A percentile compares a stretch with the other conserved stretches of the same genome.
Evolutionary conservation across 352 stramenopile species (phyloP).

Genomic region (Aphanomyces stellatus): DNA sequence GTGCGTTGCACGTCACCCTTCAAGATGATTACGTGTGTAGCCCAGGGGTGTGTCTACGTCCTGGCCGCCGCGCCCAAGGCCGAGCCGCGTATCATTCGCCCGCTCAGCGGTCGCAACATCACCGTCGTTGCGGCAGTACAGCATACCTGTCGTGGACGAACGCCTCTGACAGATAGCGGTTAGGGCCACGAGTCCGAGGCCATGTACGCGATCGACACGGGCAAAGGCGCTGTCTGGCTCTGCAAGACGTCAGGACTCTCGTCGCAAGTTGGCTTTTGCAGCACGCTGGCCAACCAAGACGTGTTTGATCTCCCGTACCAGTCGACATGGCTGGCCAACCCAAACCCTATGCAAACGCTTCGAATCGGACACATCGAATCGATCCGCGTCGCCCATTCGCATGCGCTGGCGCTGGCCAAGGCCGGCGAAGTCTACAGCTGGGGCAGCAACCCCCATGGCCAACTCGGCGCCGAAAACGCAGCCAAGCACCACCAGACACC

Average conservation of each 20-base stretch:
- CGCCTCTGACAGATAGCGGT: neutral
- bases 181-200: slow-evolving; percentile 45
- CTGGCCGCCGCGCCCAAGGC: slow-evolving; percentile 35
- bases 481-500: slow-evolving; percentile 35
- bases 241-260: slow-evolving; percentile 60
- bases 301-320: slow-evolving; percentile 44
- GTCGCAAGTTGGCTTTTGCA: slow-evolving; percentile 59
- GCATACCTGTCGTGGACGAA: slow-evolving; percentile 19
- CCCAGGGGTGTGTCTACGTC: slow-evolving; percentile 61
- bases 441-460: slow-evolving; percentile 90
- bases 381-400: slow-evolving; percentile 40
- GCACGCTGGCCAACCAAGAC: slow-evolving; percentile 25
- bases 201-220: slow-evolving; percentile 53
- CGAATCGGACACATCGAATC: slow-evolving; percentile 45
- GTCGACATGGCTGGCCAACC: slow-evolving; percentile 61
- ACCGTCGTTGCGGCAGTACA: slow-evolving; percentile 49
- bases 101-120: slow-evolving; percentile 54
- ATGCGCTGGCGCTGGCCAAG: slow-evolving; percentile 63
- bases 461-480: slow-evolving; percentile 47
- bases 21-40: slow-evolving; percentile 19
- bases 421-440: slow-evolving; percentile 90
- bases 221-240: slow-evolving; percentile 51
- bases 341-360: slow-evolving; percentile 55
- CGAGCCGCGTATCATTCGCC: slow-evolving; percentile 43
- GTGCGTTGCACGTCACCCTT: slow-evolving; percentile 16